A percentile compares a stretch with the other conserved stretches of the same genome.
These are phyloP conservation scores for Ambispora gerdemannii DNA, from an alignment of 192 early-diverging fungal species.

Conservation along the genomic window DNA sequence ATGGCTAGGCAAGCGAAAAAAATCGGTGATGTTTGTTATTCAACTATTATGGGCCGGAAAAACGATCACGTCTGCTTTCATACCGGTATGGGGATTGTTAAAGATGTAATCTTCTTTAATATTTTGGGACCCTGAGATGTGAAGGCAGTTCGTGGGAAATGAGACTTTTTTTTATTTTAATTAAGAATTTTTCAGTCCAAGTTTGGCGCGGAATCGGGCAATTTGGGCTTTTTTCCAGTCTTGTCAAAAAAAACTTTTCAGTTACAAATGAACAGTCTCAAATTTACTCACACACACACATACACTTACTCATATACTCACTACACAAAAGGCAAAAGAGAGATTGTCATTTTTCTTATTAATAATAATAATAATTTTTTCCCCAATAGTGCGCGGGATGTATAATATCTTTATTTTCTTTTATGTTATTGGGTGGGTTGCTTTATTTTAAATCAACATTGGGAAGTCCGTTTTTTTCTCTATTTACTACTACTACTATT, in stretches of 20 bases:
- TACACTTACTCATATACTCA: neutral
- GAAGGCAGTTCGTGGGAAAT: slow-evolving; percentile 13
- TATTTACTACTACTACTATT: slow-evolving; percentile 3
- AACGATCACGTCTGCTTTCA: slow-evolving; percentile 15
- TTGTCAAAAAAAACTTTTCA: neutral
- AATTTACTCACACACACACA: neutral
- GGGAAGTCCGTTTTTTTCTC: slow-evolving; percentile 3
- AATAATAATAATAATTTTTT: too few relatives aligned
- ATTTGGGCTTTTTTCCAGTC: neutral
- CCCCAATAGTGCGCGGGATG: slow-evolving; percentile 9
- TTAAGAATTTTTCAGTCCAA: neutral
- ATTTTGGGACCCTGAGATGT: slow-evolving; percentile 20
- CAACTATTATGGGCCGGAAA: slow-evolving; percentile 14
- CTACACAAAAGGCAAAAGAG: neutral
- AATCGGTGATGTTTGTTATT: slow-evolving; percentile 22
- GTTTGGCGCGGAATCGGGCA: neutral
- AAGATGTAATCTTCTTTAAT: slow-evolving; percentile 9
- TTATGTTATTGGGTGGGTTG: slow-evolving; percentile 12
- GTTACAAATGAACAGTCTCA: neutral
- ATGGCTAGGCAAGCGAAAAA: slow-evolving; percentile 7
- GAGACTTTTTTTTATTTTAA: neutral
- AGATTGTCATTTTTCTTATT: neutral
- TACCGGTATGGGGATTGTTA: slow-evolving; percentile 17
- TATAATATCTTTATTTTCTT: slow-evolving; percentile 10
- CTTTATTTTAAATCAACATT: neutral